Percentiles rank a stretch among this genome's conserved stretches.
These are phyloP conservation scores for Phytopythium ostracodes DNA, from an alignment of 352 stramenopile species.

Conservation along the genomic window DNA sequence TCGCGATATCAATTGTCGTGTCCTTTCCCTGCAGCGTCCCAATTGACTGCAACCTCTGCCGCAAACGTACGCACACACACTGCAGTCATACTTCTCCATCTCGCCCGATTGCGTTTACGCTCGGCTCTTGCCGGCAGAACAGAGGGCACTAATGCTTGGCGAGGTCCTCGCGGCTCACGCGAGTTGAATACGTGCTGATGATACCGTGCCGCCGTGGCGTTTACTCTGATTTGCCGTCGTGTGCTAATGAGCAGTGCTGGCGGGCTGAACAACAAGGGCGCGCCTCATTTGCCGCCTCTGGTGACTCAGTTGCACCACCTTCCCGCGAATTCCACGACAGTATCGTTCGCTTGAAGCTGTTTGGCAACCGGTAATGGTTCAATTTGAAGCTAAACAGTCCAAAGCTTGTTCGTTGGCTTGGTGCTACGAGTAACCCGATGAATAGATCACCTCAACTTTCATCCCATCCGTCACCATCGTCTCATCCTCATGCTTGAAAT, in stretches of 20 bases:
- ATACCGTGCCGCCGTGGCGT: no score
- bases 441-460: background rate
- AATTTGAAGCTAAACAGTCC: background rate
- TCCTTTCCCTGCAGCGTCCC: background rate
- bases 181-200: no score
- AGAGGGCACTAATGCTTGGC: no score
- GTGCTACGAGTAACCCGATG: background rate
- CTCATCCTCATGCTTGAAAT: background rate
- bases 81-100: background rate
- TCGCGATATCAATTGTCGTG: background rate
- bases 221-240: background rate
- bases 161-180: background rate
- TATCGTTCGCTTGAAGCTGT: background rate
- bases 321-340: background rate
- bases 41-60: background rate
- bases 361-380: background rate
- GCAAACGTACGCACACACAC: background rate
- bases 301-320: no score
- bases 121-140: no score
- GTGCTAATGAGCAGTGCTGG: background rate
- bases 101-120: background rate
- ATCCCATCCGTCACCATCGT: no score
- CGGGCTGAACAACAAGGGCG: no score
- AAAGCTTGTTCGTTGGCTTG: background rate
- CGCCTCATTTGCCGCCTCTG: no score